Base-by-base conservation (phyloP, 129 eudicot species). In the Scalesia atractyloides region DNA sequence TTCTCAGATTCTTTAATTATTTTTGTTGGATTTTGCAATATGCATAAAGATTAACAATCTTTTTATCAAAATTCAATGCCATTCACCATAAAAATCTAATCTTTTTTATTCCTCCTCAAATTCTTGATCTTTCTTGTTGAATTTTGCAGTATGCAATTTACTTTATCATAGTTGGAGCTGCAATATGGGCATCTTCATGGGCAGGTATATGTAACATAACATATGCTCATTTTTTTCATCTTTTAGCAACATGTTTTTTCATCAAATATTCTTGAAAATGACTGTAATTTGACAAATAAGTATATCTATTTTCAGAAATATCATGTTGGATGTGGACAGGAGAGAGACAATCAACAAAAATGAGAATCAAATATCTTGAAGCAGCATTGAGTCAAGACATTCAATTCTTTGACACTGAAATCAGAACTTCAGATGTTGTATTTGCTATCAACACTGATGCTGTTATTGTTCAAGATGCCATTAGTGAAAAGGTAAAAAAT, bases 281-380 rank as follows among this genome's bases (percentile, higher is more conserved):
- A 59, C 16, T 7, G 34, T 7, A 49, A 20, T 46, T 71, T 63
- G 78, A 68, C 73, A 66, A 69, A 68, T 46, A 62, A 44, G 7
- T 76, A 11, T 70, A 5, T 24, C 52, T 24, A 22, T 56, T 68
- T 86, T 78, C 93, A 94, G 99, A 94, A 76, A 94, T 94, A 76
- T 86, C 99, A 19, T 94, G 99, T 82, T 94, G 99, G 99, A 94
- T 94, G 99, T 94, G 99, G 99, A 94, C 91, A 52, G 99, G 99
- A 50, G 99, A 94, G 81, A 90, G 99, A 48, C 99, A 94, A 73
- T 73, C 99, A n/a, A 90, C 99, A 46, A 94, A 82, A 72, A 94
- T 90, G 99, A 94, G 99, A 85, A 94, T 94, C 72, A 87, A 83
- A 78, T 94, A 88, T 82, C 73, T 94, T 39, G 96, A 94, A 76